Evolutionary conservation across 352 stramenopile species (phyloP), one percentile per base, ranked within the genome.

Genomic region (Sclerospora graminicola): DNA sequence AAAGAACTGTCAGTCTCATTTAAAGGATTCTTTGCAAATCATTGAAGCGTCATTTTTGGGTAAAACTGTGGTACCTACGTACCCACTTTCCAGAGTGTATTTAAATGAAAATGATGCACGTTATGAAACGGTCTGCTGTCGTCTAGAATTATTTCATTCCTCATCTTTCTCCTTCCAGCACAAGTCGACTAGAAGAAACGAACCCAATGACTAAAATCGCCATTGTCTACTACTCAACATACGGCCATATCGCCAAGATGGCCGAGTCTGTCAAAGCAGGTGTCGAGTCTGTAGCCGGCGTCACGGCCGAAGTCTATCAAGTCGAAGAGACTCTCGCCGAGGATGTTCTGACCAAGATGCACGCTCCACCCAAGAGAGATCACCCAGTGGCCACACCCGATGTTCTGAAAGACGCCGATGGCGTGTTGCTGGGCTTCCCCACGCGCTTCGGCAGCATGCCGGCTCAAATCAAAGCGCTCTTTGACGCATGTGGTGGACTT

Each of bases 381-480:
- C 26, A 82, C 54, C 76, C 78, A 4, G 51, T 88, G 14, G 71
- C 75, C 16, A 76, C 68, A 8, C 44, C 72, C 4, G 68, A 83
- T 26, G 46, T 80, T 15, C 55, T 95, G 33, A 65, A 68, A 36
- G 69, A 88, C 7, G 66, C 66, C 8, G 82, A 96, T 50, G 87
- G 84, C 35, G 56, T 96, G 42, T 51, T 96, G 7, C 88, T 96
- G 32, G 84, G 86, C 44, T 53, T 96, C 46, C 74, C 77, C 15
- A 93, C 83, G 40, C 77, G 85, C 9, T 94, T 88, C 45, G 85
- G 85, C 46, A 57, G 62, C 39, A 57, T 84, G 27, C 65, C 74
- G 14, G 77, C 89, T 11, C 89, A 97, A 66, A 66, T 97, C 23
- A 95, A 95, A 77, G 60, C 71, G n/a, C 69, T 96, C 20, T 86